Evolutionary conservation across 805 yeast genomes (phyloP).

Genomic region (Pichia ethanolica): DNA sequence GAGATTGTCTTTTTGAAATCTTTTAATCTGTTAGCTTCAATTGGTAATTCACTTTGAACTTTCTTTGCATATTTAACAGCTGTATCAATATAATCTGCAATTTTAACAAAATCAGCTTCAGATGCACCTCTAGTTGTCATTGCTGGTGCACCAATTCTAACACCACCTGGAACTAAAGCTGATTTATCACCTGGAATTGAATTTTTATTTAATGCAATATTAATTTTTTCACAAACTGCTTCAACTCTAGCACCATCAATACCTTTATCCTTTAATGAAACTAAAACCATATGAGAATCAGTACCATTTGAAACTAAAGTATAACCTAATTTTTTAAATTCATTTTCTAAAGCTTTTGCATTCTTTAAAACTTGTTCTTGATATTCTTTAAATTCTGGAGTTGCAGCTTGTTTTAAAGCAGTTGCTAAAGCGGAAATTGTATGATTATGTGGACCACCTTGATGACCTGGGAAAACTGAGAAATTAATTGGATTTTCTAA

Average conservation of each 20-base stretch:
- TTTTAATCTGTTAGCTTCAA: constrained; percentile 89
- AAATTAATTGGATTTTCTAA: constrained; percentile 93
- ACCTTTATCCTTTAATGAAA: constrained; percentile 79
- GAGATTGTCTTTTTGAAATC: constrained; percentile 85
- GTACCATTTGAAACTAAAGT: constrained; percentile 90
- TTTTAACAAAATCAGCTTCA: constrained; percentile 73
- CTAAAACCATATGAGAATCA: constrained; percentile 93
- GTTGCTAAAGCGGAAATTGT: constrained; percentile 96
- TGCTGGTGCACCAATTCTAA: constrained; percentile 97
- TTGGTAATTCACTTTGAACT: constrained; percentile 74
- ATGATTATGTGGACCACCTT: constrained; percentile 99
- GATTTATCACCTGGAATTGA: constrained; percentile 97
- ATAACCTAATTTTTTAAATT: constrained; percentile 67
- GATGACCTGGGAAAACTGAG: constrained; percentile 99
- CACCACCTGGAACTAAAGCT: constrained; percentile 94
- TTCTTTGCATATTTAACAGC: constrained; percentile 71
- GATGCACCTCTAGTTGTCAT: constrained; percentile 97
- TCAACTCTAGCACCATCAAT: constrained; percentile 97
- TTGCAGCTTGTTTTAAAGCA: constrained; percentile 88
- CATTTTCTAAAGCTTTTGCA: constrained; percentile 75
- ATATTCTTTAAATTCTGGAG: constrained; percentile 86
- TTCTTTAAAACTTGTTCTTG: constrained; percentile 83
- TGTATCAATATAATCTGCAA: constrained; percentile 72
- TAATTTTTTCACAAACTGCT: constrained; percentile 86
- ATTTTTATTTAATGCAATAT: constrained; percentile 95